These are phyloP conservation scores for Ceriops tagal DNA, from an alignment of 345 rosid species.

Conservation along the genomic window DNA sequence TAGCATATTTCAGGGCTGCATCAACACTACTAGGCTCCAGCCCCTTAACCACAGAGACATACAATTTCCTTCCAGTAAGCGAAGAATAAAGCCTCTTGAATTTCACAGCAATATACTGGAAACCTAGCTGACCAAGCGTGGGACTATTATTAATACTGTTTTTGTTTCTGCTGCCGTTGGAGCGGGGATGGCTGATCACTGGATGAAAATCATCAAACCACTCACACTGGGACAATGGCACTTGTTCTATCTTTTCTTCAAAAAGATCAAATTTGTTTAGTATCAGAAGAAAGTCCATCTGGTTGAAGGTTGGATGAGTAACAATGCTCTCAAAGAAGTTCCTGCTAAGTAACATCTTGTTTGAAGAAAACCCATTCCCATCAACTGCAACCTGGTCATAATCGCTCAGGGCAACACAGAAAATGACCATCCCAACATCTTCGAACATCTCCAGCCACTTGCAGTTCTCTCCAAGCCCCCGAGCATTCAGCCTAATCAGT, in stretches of 20 bases:
- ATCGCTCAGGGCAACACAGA: constrained; percentile 76
- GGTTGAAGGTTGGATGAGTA: constrained; percentile 75
- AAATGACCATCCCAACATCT: constrained; percentile 87
- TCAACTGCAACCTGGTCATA: constrained; percentile 64
- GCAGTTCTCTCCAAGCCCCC: constrained; percentile 91
- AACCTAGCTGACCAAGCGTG: constrained; percentile 71
- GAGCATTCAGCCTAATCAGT: constrained; percentile 74
- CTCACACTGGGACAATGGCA: constrained; percentile 60
- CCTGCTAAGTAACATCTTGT: constrained; percentile 73
- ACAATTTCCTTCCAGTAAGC: constrained; percentile 67
- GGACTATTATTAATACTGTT: constrained; percentile 65
- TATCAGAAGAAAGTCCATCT: constrained; percentile 82
- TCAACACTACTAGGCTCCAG: constrained; percentile 59
- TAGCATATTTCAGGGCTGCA: constrained; percentile 58
- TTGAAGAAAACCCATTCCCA: constrained; percentile 42
- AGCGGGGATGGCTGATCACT: constrained; percentile 53
- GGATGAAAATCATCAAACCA: constrained; percentile 97
- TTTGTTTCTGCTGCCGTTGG: constrained; percentile 32
- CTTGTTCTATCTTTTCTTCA: constrained; percentile 73
- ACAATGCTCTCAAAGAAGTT: constrained; percentile 83
- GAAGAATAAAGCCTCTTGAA: constrained; percentile 77
- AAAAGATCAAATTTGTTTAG: constrained; percentile 79
- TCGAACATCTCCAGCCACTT: constrained; percentile 99
- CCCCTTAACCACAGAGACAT: constrained; percentile 62
- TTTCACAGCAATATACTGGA: constrained; percentile 77